Percentiles rank a stretch among this genome's conserved stretches.
Conservation (phyloP, 164 flowering plant genomes). For the Liquidambar formosana region DNA sequence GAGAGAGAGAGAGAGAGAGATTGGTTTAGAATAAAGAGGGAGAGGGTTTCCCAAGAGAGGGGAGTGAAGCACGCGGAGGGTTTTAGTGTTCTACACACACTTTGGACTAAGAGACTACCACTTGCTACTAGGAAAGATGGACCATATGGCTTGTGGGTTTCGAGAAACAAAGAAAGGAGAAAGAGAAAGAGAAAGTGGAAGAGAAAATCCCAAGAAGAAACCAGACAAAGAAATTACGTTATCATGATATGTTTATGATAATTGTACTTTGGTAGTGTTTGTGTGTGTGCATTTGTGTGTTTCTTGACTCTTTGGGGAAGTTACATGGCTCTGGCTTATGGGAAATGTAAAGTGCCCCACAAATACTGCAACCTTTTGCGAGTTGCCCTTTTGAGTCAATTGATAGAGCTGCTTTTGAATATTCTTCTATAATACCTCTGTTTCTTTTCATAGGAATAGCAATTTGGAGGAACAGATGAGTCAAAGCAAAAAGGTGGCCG, state of each 20-base stretch:
- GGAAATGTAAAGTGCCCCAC: constrained; percentile 12
- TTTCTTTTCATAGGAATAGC: background rate
- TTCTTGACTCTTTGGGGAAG: background rate
- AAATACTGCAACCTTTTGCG: constrained; percentile 5
- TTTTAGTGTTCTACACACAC: constrained; percentile 13
- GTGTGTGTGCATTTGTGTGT: background rate
- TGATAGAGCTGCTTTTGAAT: constrained; percentile 2
- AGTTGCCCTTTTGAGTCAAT: constrained; percentile 2
- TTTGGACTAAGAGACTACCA: constrained; percentile 17
- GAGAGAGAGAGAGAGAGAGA: background rate
- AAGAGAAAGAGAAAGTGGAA: background rate
- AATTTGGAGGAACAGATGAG: constrained; percentile 1
- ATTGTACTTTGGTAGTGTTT: constrained; percentile 7
- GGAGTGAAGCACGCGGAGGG: constrained; percentile 15
- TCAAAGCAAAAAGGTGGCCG: background rate
- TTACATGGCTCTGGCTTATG: constrained; percentile 3
- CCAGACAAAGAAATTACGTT: constrained; percentile 19
- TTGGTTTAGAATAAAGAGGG: background rate
- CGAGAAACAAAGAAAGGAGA: constrained; percentile 8
- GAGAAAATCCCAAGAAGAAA: constrained; percentile 29
- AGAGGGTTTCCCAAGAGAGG: constrained; percentile 9
- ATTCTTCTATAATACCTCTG: background rate
- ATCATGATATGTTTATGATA: constrained; percentile 27
- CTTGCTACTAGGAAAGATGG: background rate
- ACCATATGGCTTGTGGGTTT: constrained; percentile 1